Evolutionary conservation across 345 rosid genomes (phyloP).

Genomic region (Capsella bursapastoris): DNA sequence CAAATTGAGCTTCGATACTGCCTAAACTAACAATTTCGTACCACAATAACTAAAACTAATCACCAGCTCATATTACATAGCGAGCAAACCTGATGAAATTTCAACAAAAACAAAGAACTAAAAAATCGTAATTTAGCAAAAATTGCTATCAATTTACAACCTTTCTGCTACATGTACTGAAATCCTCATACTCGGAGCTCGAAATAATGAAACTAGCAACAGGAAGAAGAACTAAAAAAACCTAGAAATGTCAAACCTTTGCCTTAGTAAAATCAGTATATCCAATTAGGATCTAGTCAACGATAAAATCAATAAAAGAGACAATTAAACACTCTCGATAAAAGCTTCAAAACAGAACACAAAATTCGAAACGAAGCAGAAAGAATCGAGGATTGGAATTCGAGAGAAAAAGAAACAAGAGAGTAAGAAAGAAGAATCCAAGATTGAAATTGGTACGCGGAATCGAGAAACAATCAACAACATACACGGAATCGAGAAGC

Average conservation of each 20-base stretch:
- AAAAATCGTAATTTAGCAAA: not conserved
- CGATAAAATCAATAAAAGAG: not conserved
- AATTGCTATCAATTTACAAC: not conserved
- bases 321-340: not conserved
- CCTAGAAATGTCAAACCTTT: not conserved
- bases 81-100: not conserved
- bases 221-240: not conserved
- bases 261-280: not conserved
- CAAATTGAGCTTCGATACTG: constrained; percentile 17
- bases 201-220: not conserved
- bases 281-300: constrained; percentile 40
- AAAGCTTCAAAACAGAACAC: constrained; percentile 4
- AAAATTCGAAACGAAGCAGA: not conserved
- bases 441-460: constrained; percentile 8
- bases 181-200: not conserved
- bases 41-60: not conserved
- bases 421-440: not conserved
- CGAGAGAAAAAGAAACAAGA: constrained; percentile 2
- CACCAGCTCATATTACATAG: constrained; percentile 10
- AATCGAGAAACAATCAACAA: constrained; percentile 13
- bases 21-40: not conserved
- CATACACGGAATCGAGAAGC: constrained; percentile 23
- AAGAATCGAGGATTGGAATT: constrained; percentile 1
- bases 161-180: not conserved
- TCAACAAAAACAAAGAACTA: not conserved